Evolutionary conservation across 208 protist genomes (phyloP), one percentile per base, ranked within the genome.

Genomic region (Porcisia hertigi): DNA sequence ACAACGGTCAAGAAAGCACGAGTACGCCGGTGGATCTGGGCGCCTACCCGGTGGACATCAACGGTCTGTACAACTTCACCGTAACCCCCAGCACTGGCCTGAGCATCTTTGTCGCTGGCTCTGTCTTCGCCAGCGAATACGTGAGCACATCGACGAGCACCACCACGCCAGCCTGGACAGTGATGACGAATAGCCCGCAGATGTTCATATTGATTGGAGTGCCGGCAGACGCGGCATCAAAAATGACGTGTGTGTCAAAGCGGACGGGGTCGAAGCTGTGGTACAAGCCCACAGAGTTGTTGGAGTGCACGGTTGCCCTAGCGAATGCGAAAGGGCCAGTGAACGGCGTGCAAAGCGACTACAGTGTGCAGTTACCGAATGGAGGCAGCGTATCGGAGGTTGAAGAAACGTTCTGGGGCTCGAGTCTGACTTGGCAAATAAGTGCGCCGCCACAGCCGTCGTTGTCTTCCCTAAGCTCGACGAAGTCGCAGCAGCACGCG

Each of bases 131-230:
- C 62, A 76, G 16, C 25, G 39, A 67, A 34, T 6, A 12, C 16
- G 25, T 55, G 45, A 25, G 12, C 34, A 64, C 41, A 14, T 52
- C 60, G 43, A 67, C 18, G 30, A 73, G 41, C 25, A 62, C 6
- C 25, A 75, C 23, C n/a, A 64, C 72, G 54, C 49, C 73, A 39
- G 65, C 74, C 69, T 88, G 83, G 79, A 23, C 55, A 45, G 30
- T 77, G 25, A 93, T 94, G 89, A 76, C 75, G 63, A 90, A 88
- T 69, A 96, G 92, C 69, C 92, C 92, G 12, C 53, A 84, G 69
- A 63, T 52, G 47, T 93, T 91, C 73, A 84, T 77, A 52, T 80
- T 96, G 23, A 80, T 96, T 74, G 91, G 88, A 16, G 78, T 87
- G n/a, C 90, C 92, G 14, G 83, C 88, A 8, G 67, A 78, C 7